Percentiles rank a stretch among this genome's conserved stretches.
phyloP scores from a whole-genome alignment of 257 asterid genomes.

The Ilex aquifolium region DNA sequence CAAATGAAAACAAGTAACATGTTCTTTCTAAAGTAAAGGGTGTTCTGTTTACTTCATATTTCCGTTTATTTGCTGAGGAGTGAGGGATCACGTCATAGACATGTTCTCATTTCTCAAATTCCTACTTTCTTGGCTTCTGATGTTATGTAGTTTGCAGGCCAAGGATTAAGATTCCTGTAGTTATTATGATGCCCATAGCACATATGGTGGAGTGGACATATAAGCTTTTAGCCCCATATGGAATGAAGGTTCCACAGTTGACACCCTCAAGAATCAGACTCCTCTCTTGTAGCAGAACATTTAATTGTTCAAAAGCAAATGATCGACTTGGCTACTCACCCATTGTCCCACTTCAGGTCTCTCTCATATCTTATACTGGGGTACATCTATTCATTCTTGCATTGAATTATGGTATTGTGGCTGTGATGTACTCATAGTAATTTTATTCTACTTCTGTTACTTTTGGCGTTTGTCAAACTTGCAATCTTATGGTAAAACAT shows the following conservation, averaged over 20 bases:
- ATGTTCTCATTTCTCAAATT: conserved; percentile 5
- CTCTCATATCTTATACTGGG: conserved; percentile 10
- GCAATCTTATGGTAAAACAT: no score
- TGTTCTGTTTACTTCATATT: no score
- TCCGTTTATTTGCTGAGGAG: not conserved
- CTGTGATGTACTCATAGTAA: not conserved
- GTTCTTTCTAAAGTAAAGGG: no score
- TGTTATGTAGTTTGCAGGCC: conserved; percentile 78
- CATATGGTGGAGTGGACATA: conserved; percentile 70
- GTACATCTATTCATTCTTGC: conserved; percentile 9
- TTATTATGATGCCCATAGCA: conserved; percentile 87
- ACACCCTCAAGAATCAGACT: conserved; percentile 96
- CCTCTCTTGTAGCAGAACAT: conserved; percentile 75
- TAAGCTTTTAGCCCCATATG: conserved; percentile 70
- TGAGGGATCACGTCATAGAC: conserved; percentile 8
- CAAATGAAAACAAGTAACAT: no score
- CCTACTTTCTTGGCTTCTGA: conserved; percentile 44
- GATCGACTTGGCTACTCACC: conserved; percentile 87
- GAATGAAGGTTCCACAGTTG: conserved; percentile 97
- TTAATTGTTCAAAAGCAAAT: conserved; percentile 79
- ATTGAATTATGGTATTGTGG: not conserved
- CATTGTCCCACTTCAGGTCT: conserved; percentile 82
- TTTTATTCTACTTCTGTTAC: not conserved
- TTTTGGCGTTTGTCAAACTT: not conserved
- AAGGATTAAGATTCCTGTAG: conserved; percentile 71